phyloP scores from a whole-genome alignment of 2,329 filamentous ascomycete species.

The Claviceps monticola region DNA sequence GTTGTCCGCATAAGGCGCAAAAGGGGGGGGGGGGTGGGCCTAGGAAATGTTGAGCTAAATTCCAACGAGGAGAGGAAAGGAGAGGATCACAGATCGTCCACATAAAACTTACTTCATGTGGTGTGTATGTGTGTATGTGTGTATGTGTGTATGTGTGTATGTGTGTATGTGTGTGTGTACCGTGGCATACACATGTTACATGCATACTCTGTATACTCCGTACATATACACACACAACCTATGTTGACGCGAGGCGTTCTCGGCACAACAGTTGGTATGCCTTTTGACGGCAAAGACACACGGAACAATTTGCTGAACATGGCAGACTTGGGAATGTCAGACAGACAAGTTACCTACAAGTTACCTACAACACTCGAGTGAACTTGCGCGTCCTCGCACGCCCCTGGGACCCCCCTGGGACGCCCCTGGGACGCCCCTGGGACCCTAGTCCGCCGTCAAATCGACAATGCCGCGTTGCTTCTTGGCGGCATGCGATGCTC shows the following conservation, averaged over 20 bases:
- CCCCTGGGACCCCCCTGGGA: background rate
- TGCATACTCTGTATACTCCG: no score
- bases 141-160: no score
- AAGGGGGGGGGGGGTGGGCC: background rate
- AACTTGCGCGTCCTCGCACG: background rate
- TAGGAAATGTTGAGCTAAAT: background rate
- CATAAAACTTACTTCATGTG: no score
- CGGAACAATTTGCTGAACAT: constrained; percentile 2
- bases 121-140: no score
- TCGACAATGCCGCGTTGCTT: background rate
- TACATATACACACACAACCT: no score
- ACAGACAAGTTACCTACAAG: background rate
- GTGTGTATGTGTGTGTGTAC: no score
- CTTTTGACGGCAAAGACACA: no score
- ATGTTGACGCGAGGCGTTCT: no score
- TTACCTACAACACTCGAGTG: background rate
- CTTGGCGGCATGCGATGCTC: background rate
- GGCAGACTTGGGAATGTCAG: background rate
- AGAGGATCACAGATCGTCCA: background rate
- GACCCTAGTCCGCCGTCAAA: background rate
- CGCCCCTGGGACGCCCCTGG: background rate
- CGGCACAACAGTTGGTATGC: background rate
- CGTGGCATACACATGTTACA: no score
- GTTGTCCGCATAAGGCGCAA: background rate
- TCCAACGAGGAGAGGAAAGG: background rate